Evolutionary conservation across 225 moss, liverwort and hornwort species (phyloP), one percentile per base, ranked within the genome.

Genomic region (Sphagnum contortum): DNA sequence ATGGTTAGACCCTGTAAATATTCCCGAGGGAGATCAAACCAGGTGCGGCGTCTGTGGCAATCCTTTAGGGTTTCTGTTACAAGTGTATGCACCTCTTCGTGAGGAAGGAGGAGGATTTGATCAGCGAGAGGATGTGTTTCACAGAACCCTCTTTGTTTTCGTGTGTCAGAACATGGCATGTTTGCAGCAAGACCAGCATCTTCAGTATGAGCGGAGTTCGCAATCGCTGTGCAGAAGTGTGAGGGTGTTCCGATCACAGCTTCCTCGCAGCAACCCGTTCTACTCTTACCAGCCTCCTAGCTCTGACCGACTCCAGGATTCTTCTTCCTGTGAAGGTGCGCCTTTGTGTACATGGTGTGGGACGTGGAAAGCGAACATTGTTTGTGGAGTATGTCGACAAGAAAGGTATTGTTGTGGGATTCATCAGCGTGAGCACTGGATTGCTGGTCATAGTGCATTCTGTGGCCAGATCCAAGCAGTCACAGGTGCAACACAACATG

Each of bases 371-470:
- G 89, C 86, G 29, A 76, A 77, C 49, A 90, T 76, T 66, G 45
- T 81, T 53, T 98, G 96, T 63, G 90, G 79, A 14, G 92, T 92
- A 11, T 98, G 96, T 74, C 87, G 79, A 69, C 78, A 89, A 73
- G 79, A 69, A 10, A 69, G 93, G 46, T 98, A 98, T 68, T 98
- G 96, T 71, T 84, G 83, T 13, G 80, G 83, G 45, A 49, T 59
- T 12, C 96, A 98, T 68, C 96, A 98, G 69, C 76, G 93, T 73
- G 80, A 81, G 52, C 90, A 98, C 66, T 98, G 96, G 96, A 81
- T 80, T 61, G 76, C 72, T 50, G 93, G 80, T 14, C 96, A 98
- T 66, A 88, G 88, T 57, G 47, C 79, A 0, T 78, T 77, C 44
- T 93, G 93, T 68, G 90, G 90, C 57, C 51, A 76, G 8, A 82